Evolutionary conservation across 2,329 filamentous ascomycete genomes (phyloP), one percentile per base, ranked within the genome.

Genomic region (Zasmidium angulare): DNA sequence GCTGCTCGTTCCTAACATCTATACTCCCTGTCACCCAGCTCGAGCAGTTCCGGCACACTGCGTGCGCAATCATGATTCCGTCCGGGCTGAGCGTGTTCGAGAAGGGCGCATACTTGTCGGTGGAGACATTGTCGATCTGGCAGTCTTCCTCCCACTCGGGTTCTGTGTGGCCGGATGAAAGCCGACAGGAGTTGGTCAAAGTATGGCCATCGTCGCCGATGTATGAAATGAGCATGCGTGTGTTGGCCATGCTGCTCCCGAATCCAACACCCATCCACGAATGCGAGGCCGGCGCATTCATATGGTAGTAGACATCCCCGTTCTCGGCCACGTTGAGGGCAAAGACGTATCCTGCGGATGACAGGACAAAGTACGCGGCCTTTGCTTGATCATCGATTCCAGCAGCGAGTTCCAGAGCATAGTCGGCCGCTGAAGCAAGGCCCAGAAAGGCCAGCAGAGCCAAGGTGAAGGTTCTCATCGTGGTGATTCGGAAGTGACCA

Each of bases 241-340:
- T 72, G 31, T 76, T 70, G 57, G 69, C 69, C 78, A 81, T 81
- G 53, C 68, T 65, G 31, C 64, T 65, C 2, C 78, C 78, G 59
- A 79, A 76, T 1, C 78, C 78, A 14, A 79, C 71, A 2, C 65
- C 77, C 10, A 78, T 73, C 78, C 78, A 81, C 2, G 76, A 76
- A 54, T 76, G 74, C 14, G 71, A 71, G 7, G 75, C 56, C 1
- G 66, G 67, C 46, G 67, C 68, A 40, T 66, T 67, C 69, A 72
- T 72, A 55, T 72, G 69, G 46, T 68, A 69, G 56, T 67, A 68
- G 36, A 71, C 65, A 52, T 71, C 69, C 51, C 68, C 68, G 56
- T 66, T 68, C 31, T 62, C 62, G n/a, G 61, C 63, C 20, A 67
- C 65, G 52, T 68, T 69, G 4, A 70, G 56, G 2, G 65, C 68